phyloP scores from a whole-genome alignment of 2,329 filamentous ascomycete genomes.

The Aspergillus viridinutans region DNA sequence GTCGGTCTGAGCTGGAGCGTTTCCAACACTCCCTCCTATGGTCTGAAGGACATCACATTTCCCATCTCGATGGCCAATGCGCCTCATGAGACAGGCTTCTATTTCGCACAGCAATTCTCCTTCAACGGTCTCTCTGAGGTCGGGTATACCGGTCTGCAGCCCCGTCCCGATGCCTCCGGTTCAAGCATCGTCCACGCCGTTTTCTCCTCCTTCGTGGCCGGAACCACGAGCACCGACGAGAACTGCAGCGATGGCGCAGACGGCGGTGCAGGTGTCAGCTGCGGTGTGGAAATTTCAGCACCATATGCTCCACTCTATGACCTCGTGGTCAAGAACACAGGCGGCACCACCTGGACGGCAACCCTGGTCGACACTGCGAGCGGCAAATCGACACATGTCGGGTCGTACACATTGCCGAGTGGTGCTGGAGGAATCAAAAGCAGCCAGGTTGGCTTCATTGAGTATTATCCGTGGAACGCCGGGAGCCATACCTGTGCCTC shows the following conservation, averaged over 20 bases:
- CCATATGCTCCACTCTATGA: constrained; percentile 18
- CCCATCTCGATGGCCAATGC: constrained; percentile 19
- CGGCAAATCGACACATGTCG: constrained; percentile 20
- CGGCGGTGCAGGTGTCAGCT: constrained; percentile 25
- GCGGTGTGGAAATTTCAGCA: constrained; percentile 18
- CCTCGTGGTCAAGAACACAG: constrained; percentile 20
- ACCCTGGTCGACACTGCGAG: constrained; percentile 22
- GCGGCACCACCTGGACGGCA: constrained; percentile 24
- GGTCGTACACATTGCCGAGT: constrained; percentile 22
- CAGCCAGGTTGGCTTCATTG: constrained; percentile 25
- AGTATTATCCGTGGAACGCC: constrained; percentile 26
- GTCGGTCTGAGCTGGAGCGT: constrained; percentile 15
- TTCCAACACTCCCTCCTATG: constrained; percentile 5
- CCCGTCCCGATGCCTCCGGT: constrained; percentile 12
- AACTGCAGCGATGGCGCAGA: constrained; percentile 27
- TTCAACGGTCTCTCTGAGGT: constrained; percentile 18
- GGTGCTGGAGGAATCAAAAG: constrained; percentile 18
- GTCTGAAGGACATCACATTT: constrained; percentile 21
- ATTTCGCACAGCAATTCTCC: constrained; percentile 27
- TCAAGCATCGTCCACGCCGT: constrained; percentile 25
- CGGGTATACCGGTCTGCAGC: constrained; percentile 29
- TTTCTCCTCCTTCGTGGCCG: constrained; percentile 29
- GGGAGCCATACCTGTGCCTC: constrained; percentile 11
- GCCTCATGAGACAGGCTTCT: constrained; percentile 21
- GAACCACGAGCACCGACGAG: constrained; percentile 17